Conservation (phyloP, 164 flowering plant genomes). For the Vitis vinifera region DNA sequence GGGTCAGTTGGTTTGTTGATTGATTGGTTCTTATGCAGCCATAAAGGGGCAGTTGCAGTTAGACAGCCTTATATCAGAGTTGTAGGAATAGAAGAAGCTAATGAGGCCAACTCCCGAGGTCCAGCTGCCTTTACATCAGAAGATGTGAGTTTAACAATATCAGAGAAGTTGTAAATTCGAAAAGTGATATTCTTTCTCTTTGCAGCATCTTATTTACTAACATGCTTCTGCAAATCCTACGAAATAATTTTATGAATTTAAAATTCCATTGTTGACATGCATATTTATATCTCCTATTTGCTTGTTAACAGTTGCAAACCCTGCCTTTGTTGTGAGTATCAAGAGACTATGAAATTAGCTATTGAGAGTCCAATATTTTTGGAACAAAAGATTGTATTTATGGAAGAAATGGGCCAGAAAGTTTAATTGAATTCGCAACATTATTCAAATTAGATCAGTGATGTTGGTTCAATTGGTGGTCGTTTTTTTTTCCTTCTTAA, state of each 20-base stretch:
- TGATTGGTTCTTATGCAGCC: conserved; percentile 46
- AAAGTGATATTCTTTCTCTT: background rate
- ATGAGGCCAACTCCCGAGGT: conserved; percentile 75
- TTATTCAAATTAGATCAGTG: too few species aligned
- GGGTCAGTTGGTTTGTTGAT: background rate
- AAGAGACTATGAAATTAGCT: background rate
- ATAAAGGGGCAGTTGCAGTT: conserved; percentile 94
- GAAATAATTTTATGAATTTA: background rate
- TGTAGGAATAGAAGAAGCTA: conserved; percentile 85
- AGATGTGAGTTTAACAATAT: conserved; percentile 50
- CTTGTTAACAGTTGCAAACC: background rate
- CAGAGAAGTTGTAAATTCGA: background rate
- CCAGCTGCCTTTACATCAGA: conserved; percentile 73
- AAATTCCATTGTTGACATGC: background rate
- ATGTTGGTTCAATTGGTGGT: too few species aligned
- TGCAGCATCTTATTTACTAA: background rate
- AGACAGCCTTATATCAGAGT: conserved; percentile 98
- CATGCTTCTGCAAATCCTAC: background rate
- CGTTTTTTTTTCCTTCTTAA: too few species aligned
- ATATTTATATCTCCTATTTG: background rate
- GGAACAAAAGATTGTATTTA: too few species aligned
- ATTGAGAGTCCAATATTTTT: background rate
- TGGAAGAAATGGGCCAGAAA: too few species aligned
- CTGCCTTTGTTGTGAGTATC: too few species aligned
- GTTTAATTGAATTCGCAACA: too few species aligned